phyloP scores from a whole-genome alignment of 441 rosid genomes.

The Melastoma candidum region DNA sequence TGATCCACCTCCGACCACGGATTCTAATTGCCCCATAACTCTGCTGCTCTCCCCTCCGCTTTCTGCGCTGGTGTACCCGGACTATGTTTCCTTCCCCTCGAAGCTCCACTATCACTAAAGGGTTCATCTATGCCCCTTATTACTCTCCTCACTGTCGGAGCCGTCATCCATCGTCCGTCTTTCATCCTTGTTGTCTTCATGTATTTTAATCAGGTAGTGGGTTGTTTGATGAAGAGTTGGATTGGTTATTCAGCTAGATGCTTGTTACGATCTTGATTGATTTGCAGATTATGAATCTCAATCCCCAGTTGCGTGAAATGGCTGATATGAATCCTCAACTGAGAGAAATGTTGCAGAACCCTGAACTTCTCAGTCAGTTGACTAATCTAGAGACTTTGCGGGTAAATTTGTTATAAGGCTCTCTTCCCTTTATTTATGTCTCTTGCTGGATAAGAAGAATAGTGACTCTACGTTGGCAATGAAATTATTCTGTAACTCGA shows the following conservation, averaged over 20 bases:
- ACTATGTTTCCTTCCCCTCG: constrained; percentile 62
- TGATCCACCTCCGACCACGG: constrained; percentile 84
- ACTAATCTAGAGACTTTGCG: constrained; percentile 59
- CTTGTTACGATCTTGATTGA: constrained; percentile 6
- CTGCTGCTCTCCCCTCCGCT: constrained; percentile 99
- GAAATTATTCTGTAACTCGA: background rate
- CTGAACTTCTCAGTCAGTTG: constrained; percentile 53
- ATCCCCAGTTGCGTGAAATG: constrained; percentile 57
- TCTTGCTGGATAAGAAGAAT: constrained; percentile 4
- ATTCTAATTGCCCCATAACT: constrained; percentile 58
- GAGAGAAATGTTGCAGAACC: constrained; percentile 75
- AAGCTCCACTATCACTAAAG: constrained; percentile 66
- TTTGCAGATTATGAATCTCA: constrained; percentile 41
- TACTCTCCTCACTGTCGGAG: constrained; percentile 53
- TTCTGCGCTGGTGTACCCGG: constrained; percentile 77
- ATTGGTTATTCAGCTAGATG: constrained; percentile 1
- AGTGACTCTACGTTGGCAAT: background rate
- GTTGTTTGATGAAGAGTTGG: constrained; percentile 3
- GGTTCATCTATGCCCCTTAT: constrained; percentile 86
- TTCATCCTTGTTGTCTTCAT: constrained; percentile 79
- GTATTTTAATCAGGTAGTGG: constrained; percentile 58
- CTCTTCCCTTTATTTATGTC: constrained; percentile 1
- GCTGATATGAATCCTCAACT: constrained; percentile 52
- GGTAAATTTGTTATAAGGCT: constrained; percentile 22
- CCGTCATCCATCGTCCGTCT: constrained; percentile 86